A percentile compares a stretch with the other conserved stretches of the same genome.
phyloP scores from a whole-genome alignment of 2,329 filamentous ascomycete species.

The Ophiostoma sp. region DNA sequence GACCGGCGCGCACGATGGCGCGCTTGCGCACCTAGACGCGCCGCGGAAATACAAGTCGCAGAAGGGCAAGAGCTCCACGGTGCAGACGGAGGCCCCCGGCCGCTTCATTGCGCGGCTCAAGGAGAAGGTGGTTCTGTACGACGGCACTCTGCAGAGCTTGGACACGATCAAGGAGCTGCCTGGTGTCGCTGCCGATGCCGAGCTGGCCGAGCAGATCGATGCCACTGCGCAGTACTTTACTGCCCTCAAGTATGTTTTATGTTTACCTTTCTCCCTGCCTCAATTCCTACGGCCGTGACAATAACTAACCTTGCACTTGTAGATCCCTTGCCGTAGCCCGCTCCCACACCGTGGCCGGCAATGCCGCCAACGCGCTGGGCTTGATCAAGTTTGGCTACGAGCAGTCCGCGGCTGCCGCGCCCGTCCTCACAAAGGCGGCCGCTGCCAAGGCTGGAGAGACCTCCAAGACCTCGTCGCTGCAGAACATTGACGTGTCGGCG shows the following conservation, averaged over 20 bases:
- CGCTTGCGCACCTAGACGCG: constrained; percentile 49
- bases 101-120: constrained; percentile 74
- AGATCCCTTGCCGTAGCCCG: constrained; percentile 72
- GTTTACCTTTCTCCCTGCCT: not conserved
- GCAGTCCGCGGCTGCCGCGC: constrained; percentile 50
- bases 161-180: constrained; percentile 85
- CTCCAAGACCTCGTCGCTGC: constrained; percentile 43
- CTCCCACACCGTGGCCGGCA: constrained; percentile 70
- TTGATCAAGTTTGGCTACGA: constrained; percentile 69
- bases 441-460: constrained; percentile 26
- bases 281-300: not conserved
- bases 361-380: constrained; percentile 74
- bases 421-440: constrained; percentile 41
- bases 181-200: constrained; percentile 78
- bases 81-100: constrained; percentile 61
- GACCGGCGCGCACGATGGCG: constrained; percentile 75
- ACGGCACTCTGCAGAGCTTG: constrained; percentile 83
- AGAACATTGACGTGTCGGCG: constrained; percentile 62
- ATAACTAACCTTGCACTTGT: not conserved
- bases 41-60: constrained; percentile 32
- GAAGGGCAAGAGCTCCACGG: not conserved
- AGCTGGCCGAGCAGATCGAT: constrained; percentile 71
- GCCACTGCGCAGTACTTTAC: constrained; percentile 78
- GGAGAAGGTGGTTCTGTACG: constrained; percentile 84
- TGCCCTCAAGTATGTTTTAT: constrained; percentile 50